These are phyloP conservation scores for Metroxylon sagu DNA, from an alignment of 176 grass and related monocot species.

Conservation along the genomic window DNA sequence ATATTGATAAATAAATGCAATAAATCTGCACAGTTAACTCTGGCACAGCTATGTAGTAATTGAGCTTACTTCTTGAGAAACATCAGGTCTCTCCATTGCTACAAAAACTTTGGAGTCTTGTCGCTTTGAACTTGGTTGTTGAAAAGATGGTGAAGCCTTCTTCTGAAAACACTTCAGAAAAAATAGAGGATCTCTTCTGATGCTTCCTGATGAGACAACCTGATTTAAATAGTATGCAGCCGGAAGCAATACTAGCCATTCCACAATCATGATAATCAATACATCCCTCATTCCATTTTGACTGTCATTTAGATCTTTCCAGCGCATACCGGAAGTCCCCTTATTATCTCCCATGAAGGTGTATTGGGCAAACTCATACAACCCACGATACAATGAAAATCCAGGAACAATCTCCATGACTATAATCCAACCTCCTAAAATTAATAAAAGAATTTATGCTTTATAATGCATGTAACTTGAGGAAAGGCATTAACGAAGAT, in stretches of 20 bases:
- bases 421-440: slow-evolving; percentile 63
- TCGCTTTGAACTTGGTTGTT: slow-evolving; percentile 35
- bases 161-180: slow-evolving; percentile 51
- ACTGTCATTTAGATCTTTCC: slow-evolving; percentile 51
- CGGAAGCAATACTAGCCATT: slow-evolving; percentile 57
- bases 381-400: slow-evolving; percentile 72
- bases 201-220: slow-evolving; percentile 21
- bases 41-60: background rate
- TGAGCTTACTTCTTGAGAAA: slow-evolving; percentile 53
- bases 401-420: slow-evolving; percentile 83
- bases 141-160: slow-evolving; percentile 14
- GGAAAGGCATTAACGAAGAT: background rate
- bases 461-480: background rate
- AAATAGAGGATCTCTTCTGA: slow-evolving; percentile 31
- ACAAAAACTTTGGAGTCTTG: slow-evolving; percentile 54
- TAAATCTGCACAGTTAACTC: no score
- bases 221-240: slow-evolving; percentile 61
- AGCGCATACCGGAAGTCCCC: slow-evolving; percentile 58
- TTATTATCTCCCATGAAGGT: slow-evolving; percentile 37
- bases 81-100: slow-evolving; percentile 57
- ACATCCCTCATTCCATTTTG: slow-evolving; percentile 53
- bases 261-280: slow-evolving; percentile 78
- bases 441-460: background rate
- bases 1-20: no score
- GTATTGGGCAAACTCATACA: slow-evolving; percentile 74